Evolutionary conservation across 768 basidiomycete genomes (phyloP).

Genomic region (Suillus hirtellus): DNA sequence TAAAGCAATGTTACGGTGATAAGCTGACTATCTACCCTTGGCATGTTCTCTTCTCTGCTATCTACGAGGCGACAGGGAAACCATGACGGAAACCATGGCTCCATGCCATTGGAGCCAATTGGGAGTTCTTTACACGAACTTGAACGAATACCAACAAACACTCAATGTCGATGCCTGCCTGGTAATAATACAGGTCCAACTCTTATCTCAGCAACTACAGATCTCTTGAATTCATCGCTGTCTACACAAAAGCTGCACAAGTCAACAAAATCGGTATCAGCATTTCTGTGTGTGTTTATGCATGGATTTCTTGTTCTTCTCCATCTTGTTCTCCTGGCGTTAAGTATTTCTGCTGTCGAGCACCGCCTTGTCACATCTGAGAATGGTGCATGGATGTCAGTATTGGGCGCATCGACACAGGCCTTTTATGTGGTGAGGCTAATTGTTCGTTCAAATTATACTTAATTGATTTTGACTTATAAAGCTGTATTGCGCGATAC

Average conservation of each 20-base stretch:
- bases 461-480: not conserved
- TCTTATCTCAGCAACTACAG: not conserved
- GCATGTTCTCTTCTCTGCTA: not conserved
- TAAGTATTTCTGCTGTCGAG: constrained; percentile 3
- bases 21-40: not conserved
- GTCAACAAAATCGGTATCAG: not conserved
- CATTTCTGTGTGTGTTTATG: not conserved
- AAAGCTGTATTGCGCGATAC: constrained; percentile 16
- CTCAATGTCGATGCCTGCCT: not conserved
- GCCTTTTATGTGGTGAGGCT: constrained; percentile 12
- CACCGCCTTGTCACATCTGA: constrained; percentile 6
- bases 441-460: not conserved
- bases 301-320: constrained; percentile 14
- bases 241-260: not conserved
- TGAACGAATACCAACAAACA: not conserved
- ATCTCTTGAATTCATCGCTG: not conserved
- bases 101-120: not conserved
- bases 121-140: not conserved
- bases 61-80: not conserved
- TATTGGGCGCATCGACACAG: constrained; percentile 3
- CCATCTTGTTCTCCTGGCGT: constrained; percentile 11
- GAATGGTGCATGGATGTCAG: not conserved
- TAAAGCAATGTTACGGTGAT: not conserved
- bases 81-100: not conserved
- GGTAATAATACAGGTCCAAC: not conserved